Base-by-base conservation (phyloP, 1,284 basidiomycete species). In the Austroboletus novae-zelandiae region DNA sequence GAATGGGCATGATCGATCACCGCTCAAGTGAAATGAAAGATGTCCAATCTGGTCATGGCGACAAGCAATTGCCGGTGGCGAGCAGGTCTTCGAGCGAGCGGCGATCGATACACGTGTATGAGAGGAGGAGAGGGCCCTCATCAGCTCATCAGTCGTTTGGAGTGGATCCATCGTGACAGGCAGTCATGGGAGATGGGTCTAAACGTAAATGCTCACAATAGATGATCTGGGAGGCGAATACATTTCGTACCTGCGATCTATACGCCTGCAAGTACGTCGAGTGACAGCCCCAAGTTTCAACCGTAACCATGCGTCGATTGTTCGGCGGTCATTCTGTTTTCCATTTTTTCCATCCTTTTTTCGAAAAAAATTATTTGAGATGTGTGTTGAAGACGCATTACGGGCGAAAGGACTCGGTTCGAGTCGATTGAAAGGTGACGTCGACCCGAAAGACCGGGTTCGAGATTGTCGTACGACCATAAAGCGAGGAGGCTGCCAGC, bases 91-190 rank as follows among this genome's bases (percentile, higher is more conserved):
- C 9, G 29, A 30, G 27, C 30, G 34, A 41, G 40, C 15, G 32
- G 14, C 18, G 47, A 45, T 34, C 41, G 54, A 60, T 54, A 40
- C 59, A 60, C 60, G 57, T 62, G 60, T 49, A 18, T 14, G 36
- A 20, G 9, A 25, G 30, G 48, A 23, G 32, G 14, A 27, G 56
- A 48, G 40, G 48, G 46, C 48, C 43, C 54, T 53, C 7, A 20
- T n/a, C 23, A 32, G 5, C n/a, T n/a, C 20, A 23, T 23, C 20
- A 23, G n/a, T n/a, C n/a, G n/a, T n/a, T n/a, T n/a, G n/a, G n/a
- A n/a, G 40, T 43, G 47, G 40, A 52, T 40, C 43, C 1, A 29
- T 42, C 43, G 20, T 15, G 35, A 57, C 46, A 46, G 44, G 45
- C 34, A 32, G 25, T 15, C 25, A 29, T 23, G 42, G 35, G 35